Base-by-base conservation (phyloP, 1,284 basidiomycete genomes). In the Puccinia sorghi region DNA sequence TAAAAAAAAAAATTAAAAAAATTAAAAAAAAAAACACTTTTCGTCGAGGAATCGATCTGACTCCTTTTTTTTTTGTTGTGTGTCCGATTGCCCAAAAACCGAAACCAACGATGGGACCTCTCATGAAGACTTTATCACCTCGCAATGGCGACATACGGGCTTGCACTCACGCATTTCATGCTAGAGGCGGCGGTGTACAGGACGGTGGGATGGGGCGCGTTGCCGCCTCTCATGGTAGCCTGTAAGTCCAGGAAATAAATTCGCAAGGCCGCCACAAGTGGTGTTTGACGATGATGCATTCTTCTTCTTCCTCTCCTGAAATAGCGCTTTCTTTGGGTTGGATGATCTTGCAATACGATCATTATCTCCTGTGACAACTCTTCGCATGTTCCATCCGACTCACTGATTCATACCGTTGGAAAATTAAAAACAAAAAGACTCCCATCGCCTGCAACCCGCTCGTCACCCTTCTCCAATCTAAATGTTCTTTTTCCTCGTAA, bases 91-190 rank as follows among this genome's bases (percentile, higher is more conserved):
- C 32, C 4, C 32, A 32, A 32, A 73, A 67, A n/a, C 17, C 67
- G 50, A 73, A 52, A 50, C 25, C 32, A n/a, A 57, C 17, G 17
- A 43, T 15, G 3, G 11, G 37, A n/a, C 11, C 13, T 22, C 13
- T 61, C 50, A 9, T 54, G 9, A 82, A 96, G 94, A n/a, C 85
- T 93, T 32, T 99, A 97, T 86, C 90, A 96, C 84, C 90, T 98
- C 85, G 89, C 93, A 20, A 86, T 96, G 80, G 88, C 91, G 84
- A 91, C 92, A 48, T 98, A 95, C 86, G 88, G 93, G 80, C 90
- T 97, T 82, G 95, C 94, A 0, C 91, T 95, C 81, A 89, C 87
- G 13, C 96, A 99, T 86, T 97, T 97, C 84, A 87, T 88, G 46
- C 90, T 92, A 37, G 96, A 99, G 86, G 85, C 93, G 77, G 85